phyloP scores from a whole-genome alignment of 371 early-diverging fungal genomes.

The Homolaphlyctis polyrhiza region DNA sequence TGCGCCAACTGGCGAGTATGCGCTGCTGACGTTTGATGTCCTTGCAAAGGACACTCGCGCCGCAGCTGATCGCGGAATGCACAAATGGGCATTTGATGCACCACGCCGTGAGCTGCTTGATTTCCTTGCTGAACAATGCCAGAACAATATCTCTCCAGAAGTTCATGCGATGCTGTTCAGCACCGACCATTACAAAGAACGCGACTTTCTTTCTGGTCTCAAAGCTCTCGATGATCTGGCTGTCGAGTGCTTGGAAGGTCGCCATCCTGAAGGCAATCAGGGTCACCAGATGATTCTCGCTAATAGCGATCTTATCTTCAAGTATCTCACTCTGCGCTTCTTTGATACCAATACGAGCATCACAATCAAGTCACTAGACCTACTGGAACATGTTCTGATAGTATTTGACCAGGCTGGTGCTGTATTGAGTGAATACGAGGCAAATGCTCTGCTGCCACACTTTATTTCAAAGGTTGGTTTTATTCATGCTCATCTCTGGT shows the following conservation, averaged over 20 bases:
- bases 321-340: conserved; percentile 79
- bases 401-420: conserved; percentile 59
- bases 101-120: conserved; percentile 68
- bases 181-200: conserved; percentile 76
- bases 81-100: conserved; percentile 70
- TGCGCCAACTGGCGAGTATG: no score
- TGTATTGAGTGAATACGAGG: conserved; percentile 73
- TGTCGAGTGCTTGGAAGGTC: conserved; percentile 4
- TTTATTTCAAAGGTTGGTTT: conserved; percentile 63
- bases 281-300: conserved; percentile 53
- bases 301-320: conserved; percentile 71
- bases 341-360: conserved; percentile 85
- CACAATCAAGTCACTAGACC: conserved; percentile 71
- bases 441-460: conserved; percentile 67
- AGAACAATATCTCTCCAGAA: conserved; percentile 52
- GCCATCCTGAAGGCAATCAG: conserved; percentile 29
- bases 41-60: conserved; percentile 67
- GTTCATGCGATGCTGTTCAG: conserved; percentile 66
- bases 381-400: conserved; percentile 63
- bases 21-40: conserved; percentile 53
- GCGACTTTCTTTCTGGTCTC: conserved; percentile 64
- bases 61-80: conserved; percentile 58
- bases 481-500: neutral
- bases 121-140: conserved; percentile 54
- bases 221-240: conserved; percentile 55